A percentile compares a stretch with the other conserved stretches of the same genome.
phyloP scores from a whole-genome alignment of 108 stramenopile species.

The Nannochloropsis oceanica region DNA sequence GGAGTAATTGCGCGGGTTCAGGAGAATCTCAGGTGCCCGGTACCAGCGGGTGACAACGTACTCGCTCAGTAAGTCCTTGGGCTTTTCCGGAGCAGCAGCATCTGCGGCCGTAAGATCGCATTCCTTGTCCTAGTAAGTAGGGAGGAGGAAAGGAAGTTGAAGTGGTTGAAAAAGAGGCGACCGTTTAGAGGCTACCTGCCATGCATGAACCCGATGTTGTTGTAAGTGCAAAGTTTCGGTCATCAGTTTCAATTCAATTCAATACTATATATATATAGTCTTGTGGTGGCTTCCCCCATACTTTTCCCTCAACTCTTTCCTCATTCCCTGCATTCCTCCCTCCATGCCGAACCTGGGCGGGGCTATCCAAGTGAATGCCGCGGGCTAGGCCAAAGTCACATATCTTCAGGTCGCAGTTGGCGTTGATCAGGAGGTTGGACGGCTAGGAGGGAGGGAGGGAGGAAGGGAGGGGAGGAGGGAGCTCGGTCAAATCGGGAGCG shows the following conservation, averaged over 20 bases:
- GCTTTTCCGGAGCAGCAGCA: neutral
- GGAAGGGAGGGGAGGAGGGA: neutral
- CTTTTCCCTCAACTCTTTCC: too few relatives aligned
- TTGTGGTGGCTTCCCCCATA: too few relatives aligned
- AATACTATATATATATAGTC: too few relatives aligned
- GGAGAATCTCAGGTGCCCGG: conserved; percentile 54
- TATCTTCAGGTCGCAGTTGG: conserved; percentile 47
- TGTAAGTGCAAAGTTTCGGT: too few relatives aligned
- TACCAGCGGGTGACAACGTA: conserved; percentile 58
- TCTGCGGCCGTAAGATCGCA: neutral
- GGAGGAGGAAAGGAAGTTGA: neutral
- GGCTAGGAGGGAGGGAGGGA: neutral
- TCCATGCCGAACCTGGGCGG: neutral
- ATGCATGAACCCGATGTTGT: too few relatives aligned
- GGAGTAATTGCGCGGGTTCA: conserved; percentile 46
- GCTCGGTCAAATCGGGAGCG: neutral
- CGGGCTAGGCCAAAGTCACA: conserved; percentile 51
- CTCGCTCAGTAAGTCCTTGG: conserved; percentile 41
- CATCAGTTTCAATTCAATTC: too few relatives aligned
- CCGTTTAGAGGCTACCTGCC: too few relatives aligned
- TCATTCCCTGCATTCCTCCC: too few relatives aligned
- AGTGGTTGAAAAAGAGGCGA: too few relatives aligned
- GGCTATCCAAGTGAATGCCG: conserved; percentile 20
- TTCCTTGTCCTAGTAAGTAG: neutral
- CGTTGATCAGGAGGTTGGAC: conserved; percentile 39